A percentile compares a stretch with the other conserved stretches of the same genome.
Conservation (phyloP, 805 yeast species). For the Grigorovia humatica region DNA sequence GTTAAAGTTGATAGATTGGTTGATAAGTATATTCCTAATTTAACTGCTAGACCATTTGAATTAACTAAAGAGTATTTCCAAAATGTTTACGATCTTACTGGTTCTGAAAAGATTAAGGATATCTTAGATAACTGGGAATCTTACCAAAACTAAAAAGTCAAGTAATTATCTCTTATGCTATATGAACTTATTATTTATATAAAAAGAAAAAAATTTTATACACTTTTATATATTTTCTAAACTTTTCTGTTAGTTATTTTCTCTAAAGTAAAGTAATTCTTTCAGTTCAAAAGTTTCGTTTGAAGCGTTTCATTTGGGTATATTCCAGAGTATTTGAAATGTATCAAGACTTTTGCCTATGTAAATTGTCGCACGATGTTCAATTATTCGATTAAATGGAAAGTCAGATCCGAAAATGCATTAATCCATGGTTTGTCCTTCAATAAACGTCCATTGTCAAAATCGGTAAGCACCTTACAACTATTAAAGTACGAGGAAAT, state of each 20-base stretch:
- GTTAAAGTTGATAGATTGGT: constrained; percentile 89
- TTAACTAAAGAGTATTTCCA: constrained; percentile 95
- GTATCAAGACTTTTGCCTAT: background rate
- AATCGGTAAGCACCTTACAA: constrained; percentile 16
- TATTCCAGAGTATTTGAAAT: no score
- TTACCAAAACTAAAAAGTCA: constrained; percentile 34
- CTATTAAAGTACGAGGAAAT: constrained; percentile 13
- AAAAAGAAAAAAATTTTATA: background rate
- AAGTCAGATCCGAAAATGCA: constrained; percentile 43
- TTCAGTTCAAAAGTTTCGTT: no score
- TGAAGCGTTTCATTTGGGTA: no score
- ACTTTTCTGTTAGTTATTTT: no score
- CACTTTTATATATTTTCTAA: background rate
- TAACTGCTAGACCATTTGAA: constrained; percentile 95
- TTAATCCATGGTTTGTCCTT: constrained; percentile 35
- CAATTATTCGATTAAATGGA: constrained; percentile 26
- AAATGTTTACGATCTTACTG: constrained; percentile 87
- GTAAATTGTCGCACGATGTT: no score
- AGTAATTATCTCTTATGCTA: background rate
- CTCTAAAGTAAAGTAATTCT: no score
- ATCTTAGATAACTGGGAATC: constrained; percentile 94
- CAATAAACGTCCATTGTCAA: constrained; percentile 15
- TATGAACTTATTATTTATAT: background rate
- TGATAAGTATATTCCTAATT: constrained; percentile 95
- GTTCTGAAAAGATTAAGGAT: constrained; percentile 79